Base-by-base conservation (phyloP, 2,329 filamentous ascomycete genomes). In the Venturia aucupariae region DNA sequence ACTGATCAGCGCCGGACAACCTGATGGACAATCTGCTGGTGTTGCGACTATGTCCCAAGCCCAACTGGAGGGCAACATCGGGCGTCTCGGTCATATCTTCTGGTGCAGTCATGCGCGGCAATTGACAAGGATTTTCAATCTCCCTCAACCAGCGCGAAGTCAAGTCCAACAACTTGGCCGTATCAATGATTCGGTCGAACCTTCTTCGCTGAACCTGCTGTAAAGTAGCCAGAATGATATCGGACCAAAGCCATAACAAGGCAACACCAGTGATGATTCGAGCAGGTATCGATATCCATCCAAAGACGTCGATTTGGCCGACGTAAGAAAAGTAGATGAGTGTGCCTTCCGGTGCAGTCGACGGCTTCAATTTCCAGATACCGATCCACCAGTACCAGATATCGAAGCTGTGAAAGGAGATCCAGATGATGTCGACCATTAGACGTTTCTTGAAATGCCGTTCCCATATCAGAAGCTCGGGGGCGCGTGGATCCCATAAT, bases 371-470 rank as follows among this genome's bases (percentile, higher is more conserved):
- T 32, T 66, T 27, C 32, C 46, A 61, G 19, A 64, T 13, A 11
- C 64, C 64, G 32, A 46, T 4, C 60, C 61, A 65, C 65, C 65
- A 67, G 39, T 55, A 66, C 60, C 64, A 67, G 32, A 51, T 42
- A 42, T 62, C 61, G 48, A 46, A 67, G 24, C 65, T 54, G 48
- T 57, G 39, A 5, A 67, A 32, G n/a, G 39, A 65, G 11, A 66
- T 38, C 35, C 46, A 62, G 30, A 62, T 62, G n/a, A 60, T n/a
- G n/a, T 63, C 22, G 11, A 51, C 39, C 24, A 63, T 24, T 4
- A 67, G 19, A 8, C 54, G 39, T 30, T 65, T 27, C 22, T 35
- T 62, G 41, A 51, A 48, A 19, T 60, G 24, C 13, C 46, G 42
- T 24, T 66, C 64, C 64, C 65, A 67, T 27, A 24, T 51, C 11